A percentile compares a stretch with the other conserved stretches of the same genome.
phyloP scores from a whole-genome alignment of 106 monocot genomes.

The Acorus gramineus region DNA sequence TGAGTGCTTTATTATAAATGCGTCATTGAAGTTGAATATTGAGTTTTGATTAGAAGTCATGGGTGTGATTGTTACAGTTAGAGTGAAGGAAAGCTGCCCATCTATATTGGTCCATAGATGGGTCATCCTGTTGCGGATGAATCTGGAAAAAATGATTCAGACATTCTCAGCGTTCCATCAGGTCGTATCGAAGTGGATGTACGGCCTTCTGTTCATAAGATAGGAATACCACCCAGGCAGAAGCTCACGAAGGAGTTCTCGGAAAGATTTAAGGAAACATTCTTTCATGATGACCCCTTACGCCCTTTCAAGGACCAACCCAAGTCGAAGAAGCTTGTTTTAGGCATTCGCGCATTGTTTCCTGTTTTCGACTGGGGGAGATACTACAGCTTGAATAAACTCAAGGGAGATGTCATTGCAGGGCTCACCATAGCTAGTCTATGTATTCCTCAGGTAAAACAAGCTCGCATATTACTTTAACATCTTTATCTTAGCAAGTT shows the following conservation, averaged over 20 bases:
- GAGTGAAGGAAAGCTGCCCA: too few species aligned
- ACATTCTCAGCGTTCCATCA: too few species aligned
- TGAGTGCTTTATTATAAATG: too few species aligned
- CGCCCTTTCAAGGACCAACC: constrained; percentile 67
- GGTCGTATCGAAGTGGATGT: too few species aligned
- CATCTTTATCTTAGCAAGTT: too few species aligned
- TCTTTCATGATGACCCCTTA: constrained; percentile 81
- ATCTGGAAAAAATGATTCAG: too few species aligned
- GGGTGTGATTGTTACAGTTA: too few species aligned
- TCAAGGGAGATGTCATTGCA: constrained; percentile 76
- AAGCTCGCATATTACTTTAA: too few species aligned
- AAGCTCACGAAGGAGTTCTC: constrained; percentile 33
- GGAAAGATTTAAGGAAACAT: constrained; percentile 58
- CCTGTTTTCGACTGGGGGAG: constrained; percentile 74
- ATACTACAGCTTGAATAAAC: constrained; percentile 44
- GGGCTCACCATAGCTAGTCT: constrained; percentile 96
- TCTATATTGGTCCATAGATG: too few species aligned
- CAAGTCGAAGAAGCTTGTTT: constrained; percentile 35
- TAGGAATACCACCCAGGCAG: constrained; percentile 46
- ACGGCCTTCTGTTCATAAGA: constrained; percentile 28
- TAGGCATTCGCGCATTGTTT: constrained; percentile 57
- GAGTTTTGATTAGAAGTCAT: too few species aligned
- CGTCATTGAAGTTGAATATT: too few species aligned
- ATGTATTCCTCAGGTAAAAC: constrained; percentile 80
- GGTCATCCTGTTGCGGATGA: too few species aligned